A percentile compares a stretch with the other conserved stretches of the same genome.
Evolutionary conservation across 2,329 filamentous ascomycete genomes (phyloP).

Genomic region (Talaromyces sp.): DNA sequence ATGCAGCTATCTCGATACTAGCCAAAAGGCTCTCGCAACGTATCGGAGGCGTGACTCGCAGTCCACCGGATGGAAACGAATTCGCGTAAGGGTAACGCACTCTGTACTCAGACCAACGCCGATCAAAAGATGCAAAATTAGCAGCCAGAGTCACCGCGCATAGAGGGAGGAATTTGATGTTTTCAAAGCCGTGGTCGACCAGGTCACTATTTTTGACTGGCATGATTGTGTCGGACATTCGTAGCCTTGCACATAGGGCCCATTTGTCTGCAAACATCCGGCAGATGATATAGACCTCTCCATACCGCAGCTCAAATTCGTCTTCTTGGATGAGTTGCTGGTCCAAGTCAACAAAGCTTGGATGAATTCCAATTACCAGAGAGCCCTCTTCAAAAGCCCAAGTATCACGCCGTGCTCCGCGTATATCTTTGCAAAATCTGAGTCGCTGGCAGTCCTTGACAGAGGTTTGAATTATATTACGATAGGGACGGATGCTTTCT

Average conservation of each 20-base stretch:
- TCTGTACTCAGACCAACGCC: constrained; percentile 14
- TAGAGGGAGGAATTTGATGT: constrained; percentile 26
- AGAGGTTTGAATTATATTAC: constrained; percentile 15
- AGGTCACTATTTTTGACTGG: neutral
- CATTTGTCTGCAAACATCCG: constrained; percentile 28
- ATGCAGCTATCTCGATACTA: constrained; percentile 16
- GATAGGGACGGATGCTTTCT: constrained; percentile 1
- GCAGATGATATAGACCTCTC: constrained; percentile 26
- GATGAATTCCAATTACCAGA: constrained; percentile 21
- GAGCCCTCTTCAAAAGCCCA: constrained; percentile 27
- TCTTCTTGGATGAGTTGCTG: constrained; percentile 15
- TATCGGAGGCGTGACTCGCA: constrained; percentile 20
- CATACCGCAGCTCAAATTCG: constrained; percentile 22
- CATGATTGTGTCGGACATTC: constrained; percentile 13
- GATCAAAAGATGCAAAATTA: constrained; percentile 22
- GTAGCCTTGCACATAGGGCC: constrained; percentile 26
- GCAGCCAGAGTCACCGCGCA: constrained; percentile 27
- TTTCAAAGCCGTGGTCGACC: constrained; percentile 3
- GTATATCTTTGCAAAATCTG: constrained; percentile 21
- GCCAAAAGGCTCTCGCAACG: constrained; percentile 21
- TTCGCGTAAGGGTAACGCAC: neutral
- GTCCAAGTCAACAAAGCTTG: constrained; percentile 16
- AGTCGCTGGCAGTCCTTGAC: constrained; percentile 16
- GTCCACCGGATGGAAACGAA: constrained; percentile 20
- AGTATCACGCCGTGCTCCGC: constrained; percentile 15